Evolutionary conservation across 495 filamentous ascomycete species (phyloP).

Genomic region (Astrothelium macrocarpum): DNA sequence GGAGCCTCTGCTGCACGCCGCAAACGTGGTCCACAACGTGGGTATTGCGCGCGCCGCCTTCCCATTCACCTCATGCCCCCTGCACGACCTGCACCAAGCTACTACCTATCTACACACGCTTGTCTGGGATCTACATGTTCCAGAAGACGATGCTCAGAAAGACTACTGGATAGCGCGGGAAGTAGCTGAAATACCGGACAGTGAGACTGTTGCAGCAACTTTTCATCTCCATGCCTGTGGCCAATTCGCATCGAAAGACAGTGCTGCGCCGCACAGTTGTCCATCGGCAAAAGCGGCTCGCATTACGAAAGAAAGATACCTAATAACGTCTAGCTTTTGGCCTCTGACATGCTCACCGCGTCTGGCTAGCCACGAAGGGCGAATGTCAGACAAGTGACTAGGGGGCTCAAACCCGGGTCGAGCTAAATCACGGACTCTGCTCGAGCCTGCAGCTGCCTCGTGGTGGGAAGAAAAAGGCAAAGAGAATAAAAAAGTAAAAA

Average conservation of each 20-base stretch:
- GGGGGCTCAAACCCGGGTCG: too few species aligned
- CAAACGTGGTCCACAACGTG: constrained; percentile 4
- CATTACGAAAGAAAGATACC: not conserved
- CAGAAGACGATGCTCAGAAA: not conserved
- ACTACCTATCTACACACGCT: not conserved
- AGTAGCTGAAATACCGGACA: too few species aligned
- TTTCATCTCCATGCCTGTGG: not conserved
- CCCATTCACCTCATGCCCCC: not conserved
- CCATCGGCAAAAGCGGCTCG: not conserved
- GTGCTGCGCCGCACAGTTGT: not conserved
- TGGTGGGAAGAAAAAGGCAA: not conserved
- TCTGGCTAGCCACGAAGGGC: not conserved
- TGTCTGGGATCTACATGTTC: constrained; percentile 1
- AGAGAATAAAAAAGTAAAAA: too few species aligned
- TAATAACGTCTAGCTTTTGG: not conserved
- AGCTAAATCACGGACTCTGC: not conserved
- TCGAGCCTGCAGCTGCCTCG: constrained; percentile 2
- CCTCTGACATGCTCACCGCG: too few species aligned
- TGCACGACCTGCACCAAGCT: not conserved
- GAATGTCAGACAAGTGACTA: not conserved
- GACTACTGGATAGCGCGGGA: not conserved
- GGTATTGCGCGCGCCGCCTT: not conserved
- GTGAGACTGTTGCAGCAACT: not conserved
- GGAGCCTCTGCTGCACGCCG: not conserved
- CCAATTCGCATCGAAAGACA: not conserved